phyloP scores from a whole-genome alignment of 2,329 filamentous ascomycete genomes.

The Cordyceps cateniannulata region DNA sequence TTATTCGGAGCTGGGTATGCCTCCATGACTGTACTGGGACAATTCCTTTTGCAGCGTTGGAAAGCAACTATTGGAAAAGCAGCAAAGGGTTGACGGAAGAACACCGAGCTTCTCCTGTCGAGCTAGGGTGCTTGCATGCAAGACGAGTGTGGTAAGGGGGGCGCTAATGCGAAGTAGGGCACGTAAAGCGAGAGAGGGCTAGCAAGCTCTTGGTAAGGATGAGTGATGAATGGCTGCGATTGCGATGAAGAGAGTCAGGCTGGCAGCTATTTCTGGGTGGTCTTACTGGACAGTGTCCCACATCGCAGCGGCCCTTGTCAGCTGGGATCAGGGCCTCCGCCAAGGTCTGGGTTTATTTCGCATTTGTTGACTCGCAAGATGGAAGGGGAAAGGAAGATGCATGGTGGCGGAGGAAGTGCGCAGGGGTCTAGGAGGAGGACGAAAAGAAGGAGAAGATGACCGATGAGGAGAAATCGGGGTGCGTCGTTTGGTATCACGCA shows the following conservation, averaged over 20 bases:
- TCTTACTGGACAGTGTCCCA: neutral
- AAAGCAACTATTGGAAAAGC: neutral
- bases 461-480: neutral
- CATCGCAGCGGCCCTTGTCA: constrained; percentile 2
- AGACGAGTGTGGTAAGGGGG: neutral
- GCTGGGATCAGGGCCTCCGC: constrained; percentile 5
- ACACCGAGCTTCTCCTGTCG: constrained; percentile 1
- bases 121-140: constrained; percentile 1
- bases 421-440: neutral
- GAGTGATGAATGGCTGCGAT: neutral
- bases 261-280: neutral
- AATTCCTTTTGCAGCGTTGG: neutral
- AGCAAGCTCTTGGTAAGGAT: neutral
- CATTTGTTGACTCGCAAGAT: neutral
- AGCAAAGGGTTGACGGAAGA: neutral
- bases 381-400: neutral
- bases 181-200: neutral
- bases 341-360: neutral
- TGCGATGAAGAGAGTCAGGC: neutral
- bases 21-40: too few relatives aligned
- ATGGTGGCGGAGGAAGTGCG: neutral
- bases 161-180: constrained; percentile 1
- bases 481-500: constrained; percentile 9
- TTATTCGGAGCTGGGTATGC: too few relatives aligned
- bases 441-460: neutral